Evolutionary conservation across 805 yeast genomes (phyloP).

Genomic region (Kluyveromyces nonfermentans): DNA sequence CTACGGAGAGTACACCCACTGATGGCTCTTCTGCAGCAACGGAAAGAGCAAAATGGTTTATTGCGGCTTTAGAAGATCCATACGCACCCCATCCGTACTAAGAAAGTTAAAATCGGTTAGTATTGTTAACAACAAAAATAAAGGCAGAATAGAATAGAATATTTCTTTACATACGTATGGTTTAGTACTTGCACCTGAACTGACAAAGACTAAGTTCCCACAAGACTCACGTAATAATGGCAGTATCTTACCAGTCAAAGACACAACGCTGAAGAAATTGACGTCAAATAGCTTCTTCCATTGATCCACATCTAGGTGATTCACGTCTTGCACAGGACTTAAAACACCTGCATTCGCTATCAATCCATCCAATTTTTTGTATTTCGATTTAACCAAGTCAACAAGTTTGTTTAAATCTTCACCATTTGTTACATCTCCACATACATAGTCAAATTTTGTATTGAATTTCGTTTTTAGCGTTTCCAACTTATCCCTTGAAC

Average conservation of each 20-base stretch:
- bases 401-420: constrained; percentile 29
- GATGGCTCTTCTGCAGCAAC: constrained; percentile 59
- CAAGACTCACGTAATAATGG: constrained; percentile 45
- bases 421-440: constrained; percentile 52
- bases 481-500: constrained; percentile 43
- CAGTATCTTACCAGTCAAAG: constrained; percentile 43
- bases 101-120: constrained; percentile 5
- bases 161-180: constrained; percentile 32
- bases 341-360: constrained; percentile 78
- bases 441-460: constrained; percentile 40
- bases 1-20: constrained; percentile 50
- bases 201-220: constrained; percentile 69
- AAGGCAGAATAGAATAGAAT: neutral
- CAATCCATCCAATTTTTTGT: constrained; percentile 53
- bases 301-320: constrained; percentile 30
- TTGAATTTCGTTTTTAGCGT: constrained; percentile 38
- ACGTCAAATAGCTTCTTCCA: constrained; percentile 66
- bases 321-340: constrained; percentile 61
- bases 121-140: neutral
- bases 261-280: constrained; percentile 69
- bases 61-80: constrained; percentile 85
- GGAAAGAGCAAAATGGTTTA: constrained; percentile 64
- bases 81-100: constrained; percentile 82
- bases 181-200: constrained; percentile 77
- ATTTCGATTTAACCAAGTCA: constrained; percentile 35